Evolutionary conservation across 805 yeast species (phyloP), one percentile per base, ranked within the genome.

Genomic region (Yarrowia porcina): DNA sequence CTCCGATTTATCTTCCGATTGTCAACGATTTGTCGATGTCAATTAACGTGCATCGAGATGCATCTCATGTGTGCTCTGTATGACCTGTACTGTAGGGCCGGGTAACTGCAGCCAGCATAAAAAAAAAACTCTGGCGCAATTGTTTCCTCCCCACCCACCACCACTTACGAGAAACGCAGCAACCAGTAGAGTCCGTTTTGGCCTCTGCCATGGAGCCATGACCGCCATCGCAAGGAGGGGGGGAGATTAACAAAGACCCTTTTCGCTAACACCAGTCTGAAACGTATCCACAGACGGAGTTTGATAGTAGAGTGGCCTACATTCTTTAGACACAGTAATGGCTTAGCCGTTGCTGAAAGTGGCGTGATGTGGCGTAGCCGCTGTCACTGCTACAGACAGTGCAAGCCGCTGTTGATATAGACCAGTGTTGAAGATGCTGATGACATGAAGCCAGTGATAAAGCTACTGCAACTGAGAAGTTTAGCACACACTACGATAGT

Each of bases 191-290:
- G 59, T 35, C 59, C 59, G 59, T 52, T 52, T 52, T 52, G 59
- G 59, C 33, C 59, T 52, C 44, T 52, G 44, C 59, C 59, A 52
- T 33, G 59, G 59, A 33, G 59, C 59, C 32, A 52, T 52, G 59
- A 52, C 59, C 59, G 59, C 59, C 23, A 36, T 52, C 59, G 25
- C 12, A n/a, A 20, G 59, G 44, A 36, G 44, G 59, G 59, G 59
- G 59, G 59, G 44, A 52, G 59, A 52, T 35, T 6, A 52, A 52
- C 8, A 52, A 25, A 23, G 59, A 44, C 59, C 59, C 59, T 52
- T 52, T 52, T 52, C 59, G 59, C 59, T 52, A 52, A 52, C 59
- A 52, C 59, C 59, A 52, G 25, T 52, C 59, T 52, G 59, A 52
- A 52, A 52, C 23, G 44, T 49, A 52, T 27, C 44, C 59, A 52